A percentile compares a stretch with the other conserved stretches of the same genome.
These are phyloP conservation scores for Telopea speciosissima DNA, from an alignment of 177 flowering plant species.

Conservation along the genomic window DNA sequence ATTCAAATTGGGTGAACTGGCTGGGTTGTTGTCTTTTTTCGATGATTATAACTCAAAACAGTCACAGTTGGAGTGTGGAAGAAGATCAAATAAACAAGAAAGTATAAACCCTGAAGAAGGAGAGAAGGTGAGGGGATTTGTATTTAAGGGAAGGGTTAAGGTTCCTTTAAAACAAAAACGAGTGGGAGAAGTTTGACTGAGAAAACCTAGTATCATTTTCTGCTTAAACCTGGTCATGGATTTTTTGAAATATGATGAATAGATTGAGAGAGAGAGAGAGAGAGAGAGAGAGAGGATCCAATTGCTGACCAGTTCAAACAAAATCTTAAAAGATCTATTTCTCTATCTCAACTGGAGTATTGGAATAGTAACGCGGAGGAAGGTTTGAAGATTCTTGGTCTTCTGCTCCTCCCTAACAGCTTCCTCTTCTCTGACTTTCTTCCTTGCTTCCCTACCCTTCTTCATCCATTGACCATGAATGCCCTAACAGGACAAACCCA, in stretches of 20 bases:
- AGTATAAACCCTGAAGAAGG: too few relatives aligned
- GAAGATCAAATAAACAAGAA: too few relatives aligned
- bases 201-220: slow-evolving; percentile 39
- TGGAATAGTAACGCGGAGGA: too few relatives aligned
- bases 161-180: background rate
- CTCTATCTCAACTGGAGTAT: background rate
- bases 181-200: slow-evolving; percentile 44
- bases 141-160: slow-evolving; percentile 15
- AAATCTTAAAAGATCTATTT: background rate
- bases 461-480: too few relatives aligned
- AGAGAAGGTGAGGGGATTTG: slow-evolving; percentile 3
- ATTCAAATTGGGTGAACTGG: background rate
- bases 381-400: too few relatives aligned
- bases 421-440: too few relatives aligned
- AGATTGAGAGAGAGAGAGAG: slow-evolving; percentile 7
- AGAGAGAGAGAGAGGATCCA: slow-evolving; percentile 18
- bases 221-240: slow-evolving; percentile 48
- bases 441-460: too few relatives aligned
- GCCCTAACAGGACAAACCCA: too few relatives aligned
- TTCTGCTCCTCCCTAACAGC: too few relatives aligned
- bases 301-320: slow-evolving; percentile 48
- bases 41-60: background rate
- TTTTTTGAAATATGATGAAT: slow-evolving; percentile 16
- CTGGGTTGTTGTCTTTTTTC: background rate
- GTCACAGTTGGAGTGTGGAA: background rate